Base-by-base conservation (phyloP, 768 basidiomycete species). In the Mycena haematopus region DNA sequence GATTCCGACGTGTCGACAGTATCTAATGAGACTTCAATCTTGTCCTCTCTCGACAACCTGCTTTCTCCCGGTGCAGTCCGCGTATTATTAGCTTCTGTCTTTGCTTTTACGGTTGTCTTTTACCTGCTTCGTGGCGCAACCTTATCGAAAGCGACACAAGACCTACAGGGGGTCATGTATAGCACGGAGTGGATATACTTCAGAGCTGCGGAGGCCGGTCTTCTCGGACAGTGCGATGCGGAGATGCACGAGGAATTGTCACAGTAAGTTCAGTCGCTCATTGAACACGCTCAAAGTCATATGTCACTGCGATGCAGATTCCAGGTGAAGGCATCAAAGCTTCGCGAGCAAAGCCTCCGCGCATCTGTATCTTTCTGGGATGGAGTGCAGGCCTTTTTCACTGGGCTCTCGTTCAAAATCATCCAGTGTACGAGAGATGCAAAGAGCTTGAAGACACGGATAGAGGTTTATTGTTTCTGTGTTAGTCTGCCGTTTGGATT, bases 21-120 rank as follows among this genome's bases (percentile, higher is more conserved):
- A 14, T 63, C 62, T 6, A 58, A 49, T 31, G 62, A 57, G 27
- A 49, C 56, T 1, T 57, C 62, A 14, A 58, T 63, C n/a, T 8
- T 58, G 19, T 3, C 56, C 27, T 63, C 62, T 13, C 44, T 63
- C 17, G 35, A 40, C 8, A 47, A 36, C 17, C 42, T 63, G 7
- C 62, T 62, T 8, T 54, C 61, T 15, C 47, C 8, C 2, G 31
- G 19, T n/a, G 56, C 52, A 4, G 10, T 42, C 21, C 56, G 51
- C 35, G 40, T 9, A 6, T 42, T 42, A n/a, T 6, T 42, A 5
- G 40, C 40, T n/a, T 42, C 14, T 10, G n/a, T 10, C n/a, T 42
- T 19, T 6, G 17, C 40, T 19, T 19, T 42, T 42, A 49, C 31
- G 25, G 2, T 56, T 6, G 13, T 56, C 1, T 44, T 63, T 1